phyloP scores from a whole-genome alignment of 257 asterid genomes.

The Ajuga chamaepitys region DNA sequence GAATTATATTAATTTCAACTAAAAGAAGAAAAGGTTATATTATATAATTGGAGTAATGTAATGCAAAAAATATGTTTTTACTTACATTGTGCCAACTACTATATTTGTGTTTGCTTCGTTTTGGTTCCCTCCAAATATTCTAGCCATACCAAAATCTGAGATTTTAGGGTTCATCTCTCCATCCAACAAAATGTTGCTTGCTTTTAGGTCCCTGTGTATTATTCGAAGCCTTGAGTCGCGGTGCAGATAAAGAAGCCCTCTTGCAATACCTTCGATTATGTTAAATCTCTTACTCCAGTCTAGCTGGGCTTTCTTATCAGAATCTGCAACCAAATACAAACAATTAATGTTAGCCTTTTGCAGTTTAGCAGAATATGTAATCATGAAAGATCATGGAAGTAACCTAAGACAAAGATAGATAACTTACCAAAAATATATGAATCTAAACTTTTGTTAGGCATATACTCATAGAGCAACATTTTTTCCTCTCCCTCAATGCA shows the following conservation, averaged over 20 bases:
- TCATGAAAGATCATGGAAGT: neutral
- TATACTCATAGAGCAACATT: constrained; percentile 69
- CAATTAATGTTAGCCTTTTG: neutral
- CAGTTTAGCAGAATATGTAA: neutral
- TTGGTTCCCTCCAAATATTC: constrained; percentile 78
- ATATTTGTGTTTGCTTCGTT: constrained; percentile 75
- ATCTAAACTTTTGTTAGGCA: constrained; percentile 90
- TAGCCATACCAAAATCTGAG: constrained; percentile 94
- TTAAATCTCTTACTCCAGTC: constrained; percentile 59
- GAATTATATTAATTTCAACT: neutral
- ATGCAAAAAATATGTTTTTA: neutral
- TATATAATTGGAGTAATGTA: neutral
- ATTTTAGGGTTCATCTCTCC: constrained; percentile 88
- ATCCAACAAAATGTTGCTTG: constrained; percentile 80
- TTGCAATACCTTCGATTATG: constrained; percentile 80
- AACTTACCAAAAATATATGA: constrained; percentile 62
- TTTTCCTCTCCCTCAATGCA: constrained; percentile 82
- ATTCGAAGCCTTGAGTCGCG: constrained; percentile 86
- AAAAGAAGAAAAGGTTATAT: neutral
- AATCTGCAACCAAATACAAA: constrained; percentile 29
- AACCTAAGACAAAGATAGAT: neutral
- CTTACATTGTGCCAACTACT: constrained; percentile 91
- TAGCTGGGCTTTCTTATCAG: constrained; percentile 40
- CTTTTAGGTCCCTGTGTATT: constrained; percentile 80
- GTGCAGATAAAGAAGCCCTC: constrained; percentile 87